These are phyloP conservation scores for Orbilia javanica DNA, from an alignment of 2,329 filamentous ascomycete genomes.

Conservation along the genomic window DNA sequence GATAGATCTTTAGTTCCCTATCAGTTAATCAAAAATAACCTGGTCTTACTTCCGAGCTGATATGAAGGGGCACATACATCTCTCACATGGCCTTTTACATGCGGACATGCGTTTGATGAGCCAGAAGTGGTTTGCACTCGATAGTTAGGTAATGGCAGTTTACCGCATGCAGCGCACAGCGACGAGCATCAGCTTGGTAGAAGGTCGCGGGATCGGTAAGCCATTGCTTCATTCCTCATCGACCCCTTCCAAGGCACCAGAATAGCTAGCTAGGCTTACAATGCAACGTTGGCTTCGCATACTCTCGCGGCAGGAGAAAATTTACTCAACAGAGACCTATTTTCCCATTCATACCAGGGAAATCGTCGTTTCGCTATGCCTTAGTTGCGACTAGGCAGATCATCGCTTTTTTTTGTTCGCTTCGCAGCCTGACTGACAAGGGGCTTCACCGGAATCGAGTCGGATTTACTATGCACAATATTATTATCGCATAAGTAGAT, in stretches of 20 bases:
- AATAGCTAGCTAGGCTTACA: slow-evolving; percentile 44
- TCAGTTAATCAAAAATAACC: slow-evolving; percentile 22
- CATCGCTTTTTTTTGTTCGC: slow-evolving; percentile 36
- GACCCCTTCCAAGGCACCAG: slow-evolving; percentile 26
- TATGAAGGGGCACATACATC: slow-evolving; percentile 27
- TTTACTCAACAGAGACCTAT: slow-evolving; percentile 13
- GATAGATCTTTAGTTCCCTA: slow-evolving; percentile 31
- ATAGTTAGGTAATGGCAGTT: background rate
- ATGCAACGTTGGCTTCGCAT: slow-evolving; percentile 33
- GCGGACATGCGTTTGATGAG: background rate
- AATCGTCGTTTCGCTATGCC: slow-evolving; percentile 29
- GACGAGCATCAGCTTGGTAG: slow-evolving; percentile 19
- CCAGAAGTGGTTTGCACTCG: no score
- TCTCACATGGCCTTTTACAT: slow-evolving; percentile 14
- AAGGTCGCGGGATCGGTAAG: slow-evolving; percentile 19
- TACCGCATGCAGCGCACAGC: background rate
- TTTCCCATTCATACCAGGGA: slow-evolving; percentile 24
- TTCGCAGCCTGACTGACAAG: slow-evolving; percentile 23
- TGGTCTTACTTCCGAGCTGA: slow-evolving; percentile 23
- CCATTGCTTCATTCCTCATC: background rate
- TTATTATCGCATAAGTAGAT: slow-evolving; percentile 36
- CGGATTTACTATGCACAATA: slow-evolving; percentile 32
- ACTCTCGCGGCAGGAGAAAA: slow-evolving; percentile 16
- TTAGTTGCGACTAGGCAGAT: slow-evolving; percentile 35
- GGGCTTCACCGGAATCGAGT: slow-evolving; percentile 1